phyloP scores from a whole-genome alignment of 805 yeast genomes.

The Candida easanensis region DNA sequence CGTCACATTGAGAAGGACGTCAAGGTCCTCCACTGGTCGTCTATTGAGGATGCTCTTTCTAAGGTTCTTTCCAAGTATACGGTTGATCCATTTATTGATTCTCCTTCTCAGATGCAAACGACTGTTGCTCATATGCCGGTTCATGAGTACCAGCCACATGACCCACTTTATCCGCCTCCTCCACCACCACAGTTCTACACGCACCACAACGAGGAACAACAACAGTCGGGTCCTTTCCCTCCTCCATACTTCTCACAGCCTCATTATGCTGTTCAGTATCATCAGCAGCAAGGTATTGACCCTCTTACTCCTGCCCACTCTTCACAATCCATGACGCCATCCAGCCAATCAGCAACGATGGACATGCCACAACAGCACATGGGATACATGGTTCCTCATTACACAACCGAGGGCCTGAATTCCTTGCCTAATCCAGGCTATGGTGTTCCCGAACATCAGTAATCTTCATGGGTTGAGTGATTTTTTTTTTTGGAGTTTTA shows the following conservation, averaged over 20 bases:
- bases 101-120: too few species aligned
- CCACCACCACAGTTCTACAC: neutral
- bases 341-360: neutral
- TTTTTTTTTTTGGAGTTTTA: too few species aligned
- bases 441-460: neutral
- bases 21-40: constrained; percentile 61
- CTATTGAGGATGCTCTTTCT: constrained; percentile 48
- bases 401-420: neutral
- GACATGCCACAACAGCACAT: neutral
- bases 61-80: constrained; percentile 58
- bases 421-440: neutral
- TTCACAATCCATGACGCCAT: constrained; percentile 3
- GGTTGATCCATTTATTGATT: constrained; percentile 18
- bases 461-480: too few species aligned
- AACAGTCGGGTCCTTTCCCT: neutral
- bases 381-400: neutral
- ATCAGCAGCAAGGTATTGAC: constrained; percentile 1
- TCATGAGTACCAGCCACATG: too few species aligned
- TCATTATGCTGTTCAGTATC: neutral
- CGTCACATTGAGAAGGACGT: constrained; percentile 69
- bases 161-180: neutral
- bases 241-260: neutral
- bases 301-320: constrained; percentile 8
- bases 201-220: neutral
- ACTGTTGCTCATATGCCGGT: too few species aligned